phyloP scores from a whole-genome alignment of 2,329 filamentous ascomycete genomes.

The Xylariaceae sp. region DNA sequence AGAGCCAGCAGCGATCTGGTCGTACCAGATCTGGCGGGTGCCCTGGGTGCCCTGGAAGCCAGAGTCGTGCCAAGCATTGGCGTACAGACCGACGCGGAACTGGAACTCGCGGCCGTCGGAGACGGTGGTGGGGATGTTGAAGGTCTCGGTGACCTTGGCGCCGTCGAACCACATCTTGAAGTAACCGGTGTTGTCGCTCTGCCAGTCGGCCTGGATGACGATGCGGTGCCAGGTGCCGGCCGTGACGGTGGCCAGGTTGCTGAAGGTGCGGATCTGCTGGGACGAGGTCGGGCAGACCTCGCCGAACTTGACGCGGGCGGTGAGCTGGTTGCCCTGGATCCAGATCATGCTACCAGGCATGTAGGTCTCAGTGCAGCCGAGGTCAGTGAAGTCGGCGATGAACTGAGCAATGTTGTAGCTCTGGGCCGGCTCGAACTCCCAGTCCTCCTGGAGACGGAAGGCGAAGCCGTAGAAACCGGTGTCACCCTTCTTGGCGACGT shows the following conservation, averaged over 20 bases:
- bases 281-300: slow-evolving; percentile 31
- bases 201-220: slow-evolving; percentile 42
- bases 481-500: slow-evolving; percentile 42
- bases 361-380: slow-evolving; percentile 40
- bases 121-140: slow-evolving; percentile 40
- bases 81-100: slow-evolving; percentile 46
- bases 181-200: slow-evolving; percentile 39
- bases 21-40: slow-evolving; percentile 45
- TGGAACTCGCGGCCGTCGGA: slow-evolving; percentile 40
- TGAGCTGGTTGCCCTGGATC: slow-evolving; percentile 40
- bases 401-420: slow-evolving; percentile 47
- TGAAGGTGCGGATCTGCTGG: slow-evolving; percentile 32
- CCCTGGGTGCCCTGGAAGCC: slow-evolving; percentile 21
- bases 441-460: slow-evolving; percentile 43
- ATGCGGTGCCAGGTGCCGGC: slow-evolving; percentile 44
- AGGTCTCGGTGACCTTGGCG: slow-evolving; percentile 38
- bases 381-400: slow-evolving; percentile 43
- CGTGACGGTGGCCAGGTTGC: slow-evolving; percentile 36
- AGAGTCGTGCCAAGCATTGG: slow-evolving; percentile 46
- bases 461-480: slow-evolving; percentile 46
- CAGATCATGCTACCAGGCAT: slow-evolving; percentile 48
- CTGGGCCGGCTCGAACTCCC: slow-evolving; percentile 42
- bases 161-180: slow-evolving; percentile 46
- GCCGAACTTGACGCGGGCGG: slow-evolving; percentile 39
- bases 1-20: slow-evolving; percentile 43